A percentile compares a stretch with the other conserved stretches of the same genome.
Evolutionary conservation across 1,139 yeast species (phyloP).

Genomic region (Blastobotrys serpentis): DNA sequence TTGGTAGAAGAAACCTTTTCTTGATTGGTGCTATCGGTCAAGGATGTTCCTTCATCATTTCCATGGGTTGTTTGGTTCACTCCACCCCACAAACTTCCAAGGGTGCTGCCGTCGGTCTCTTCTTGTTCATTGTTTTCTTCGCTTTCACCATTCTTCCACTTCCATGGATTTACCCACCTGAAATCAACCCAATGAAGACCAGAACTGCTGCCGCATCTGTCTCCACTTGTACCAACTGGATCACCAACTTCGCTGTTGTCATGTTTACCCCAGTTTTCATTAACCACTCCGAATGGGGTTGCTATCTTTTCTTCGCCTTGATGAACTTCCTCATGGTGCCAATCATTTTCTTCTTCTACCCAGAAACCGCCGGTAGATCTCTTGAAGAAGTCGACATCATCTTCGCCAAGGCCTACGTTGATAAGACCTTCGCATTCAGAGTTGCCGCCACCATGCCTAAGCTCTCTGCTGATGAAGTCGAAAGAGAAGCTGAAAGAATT

Average conservation of each 20-base stretch:
- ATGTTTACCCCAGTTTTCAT: slow-evolving; percentile 55
- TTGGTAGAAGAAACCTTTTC: slow-evolving; percentile 64
- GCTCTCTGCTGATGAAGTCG: slow-evolving; percentile 31
- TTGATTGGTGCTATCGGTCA: slow-evolving; percentile 47
- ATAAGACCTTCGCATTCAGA: slow-evolving; percentile 32
- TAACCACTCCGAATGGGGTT: slow-evolving; percentile 45
- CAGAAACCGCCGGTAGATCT: slow-evolving; percentile 63
- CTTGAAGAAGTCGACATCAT: slow-evolving; percentile 64
- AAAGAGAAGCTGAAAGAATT: slow-evolving; percentile 30
- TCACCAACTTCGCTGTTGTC: slow-evolving; percentile 52
- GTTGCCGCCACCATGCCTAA: slow-evolving; percentile 35
- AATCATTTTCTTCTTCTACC: slow-evolving; percentile 62
- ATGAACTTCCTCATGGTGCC: slow-evolving; percentile 66
- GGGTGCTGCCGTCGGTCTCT: slow-evolving; percentile 54
- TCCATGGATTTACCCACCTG: slow-evolving; percentile 42
- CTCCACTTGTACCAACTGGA: slow-evolving; percentile 55
- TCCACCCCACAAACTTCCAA: slow-evolving; percentile 40
- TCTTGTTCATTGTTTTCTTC: slow-evolving; percentile 53
- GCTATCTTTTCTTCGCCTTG: slow-evolving; percentile 45
- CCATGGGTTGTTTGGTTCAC: slow-evolving; percentile 59
- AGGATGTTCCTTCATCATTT: slow-evolving; percentile 63
- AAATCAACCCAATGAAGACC: slow-evolving; percentile 55
- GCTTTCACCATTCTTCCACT: slow-evolving; percentile 55
- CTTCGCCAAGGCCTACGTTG: slow-evolving; percentile 41
- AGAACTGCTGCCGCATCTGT: slow-evolving; percentile 54